Percentiles rank a stretch among this genome's conserved stretches.
Evolutionary conservation across 106 monocot species (phyloP).

Genomic region (Dendrobium chrysotoxum): DNA sequence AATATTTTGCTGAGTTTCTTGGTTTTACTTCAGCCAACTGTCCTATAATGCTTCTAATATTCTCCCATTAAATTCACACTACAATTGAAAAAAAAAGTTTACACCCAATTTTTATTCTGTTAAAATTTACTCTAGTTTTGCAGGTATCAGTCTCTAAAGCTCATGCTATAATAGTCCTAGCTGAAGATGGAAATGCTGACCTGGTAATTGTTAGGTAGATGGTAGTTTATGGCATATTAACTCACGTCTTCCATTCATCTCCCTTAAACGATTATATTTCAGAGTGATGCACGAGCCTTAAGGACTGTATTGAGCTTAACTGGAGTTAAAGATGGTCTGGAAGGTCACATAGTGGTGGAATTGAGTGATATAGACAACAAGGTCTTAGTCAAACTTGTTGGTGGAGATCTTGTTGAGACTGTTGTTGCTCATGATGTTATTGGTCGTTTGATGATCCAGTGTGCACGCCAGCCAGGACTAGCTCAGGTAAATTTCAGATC

Average conservation of each 20-base stretch:
- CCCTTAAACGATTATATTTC: slow-evolving; percentile 6
- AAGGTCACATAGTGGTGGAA: slow-evolving; percentile 67
- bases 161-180: slow-evolving; percentile 57
- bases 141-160: slow-evolving; percentile 72
- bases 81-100: not conserved
- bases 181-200: slow-evolving; percentile 77
- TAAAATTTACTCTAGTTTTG: slow-evolving; percentile 3
- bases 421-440: slow-evolving; percentile 80
- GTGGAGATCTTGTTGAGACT: slow-evolving; percentile 71
- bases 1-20: not conserved
- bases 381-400: slow-evolving; percentile 68
- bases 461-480: slow-evolving; percentile 71
- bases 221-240: not conserved
- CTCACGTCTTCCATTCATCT: not conserved
- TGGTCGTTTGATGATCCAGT: slow-evolving; percentile 71
- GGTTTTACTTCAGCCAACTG: not conserved
- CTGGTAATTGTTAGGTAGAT: slow-evolving; percentile 27
- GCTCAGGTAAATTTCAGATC: slow-evolving; percentile 36
- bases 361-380: slow-evolving; percentile 70
- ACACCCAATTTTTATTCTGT: not conserved
- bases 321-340: slow-evolving; percentile 66
- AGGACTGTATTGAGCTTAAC: slow-evolving; percentile 66
- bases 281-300: slow-evolving; percentile 72
- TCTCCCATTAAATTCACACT: not conserved
- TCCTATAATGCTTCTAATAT: not conserved